Conservation (phyloP, 2,329 filamentous ascomycete genomes). For the Lachnellula hyalina region DNA sequence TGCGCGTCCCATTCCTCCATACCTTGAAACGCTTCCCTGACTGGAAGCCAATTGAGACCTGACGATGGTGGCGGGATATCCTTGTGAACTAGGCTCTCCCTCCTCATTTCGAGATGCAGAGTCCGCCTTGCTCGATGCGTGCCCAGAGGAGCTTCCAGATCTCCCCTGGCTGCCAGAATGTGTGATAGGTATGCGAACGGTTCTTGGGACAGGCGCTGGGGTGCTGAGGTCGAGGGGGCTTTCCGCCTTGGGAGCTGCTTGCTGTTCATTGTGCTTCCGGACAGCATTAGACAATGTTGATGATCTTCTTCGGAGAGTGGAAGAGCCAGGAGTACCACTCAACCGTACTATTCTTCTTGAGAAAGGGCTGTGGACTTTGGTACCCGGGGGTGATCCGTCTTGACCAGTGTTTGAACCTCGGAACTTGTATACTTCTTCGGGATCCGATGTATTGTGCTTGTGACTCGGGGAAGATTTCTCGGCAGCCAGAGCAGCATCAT, state of each 20-base stretch:
- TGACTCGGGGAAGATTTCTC: conserved; percentile 20
- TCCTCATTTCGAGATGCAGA: conserved; percentile 21
- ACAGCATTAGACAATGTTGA: conserved; percentile 24
- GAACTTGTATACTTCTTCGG: conserved; percentile 7
- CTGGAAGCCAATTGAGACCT: conserved; percentile 43
- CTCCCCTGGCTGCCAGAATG: conserved; percentile 22
- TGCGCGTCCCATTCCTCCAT: conserved; percentile 43
- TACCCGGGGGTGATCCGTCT: conserved; percentile 12
- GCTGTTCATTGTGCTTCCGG: conserved; percentile 20
- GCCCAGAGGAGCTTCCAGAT: conserved; percentile 27
- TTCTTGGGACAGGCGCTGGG: conserved; percentile 27
- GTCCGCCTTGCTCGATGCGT: conserved; percentile 20
- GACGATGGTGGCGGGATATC: conserved; percentile 41
- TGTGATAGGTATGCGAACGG: conserved; percentile 26
- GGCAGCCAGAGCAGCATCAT: conserved; percentile 43
- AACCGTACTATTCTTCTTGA: conserved; percentile 28
- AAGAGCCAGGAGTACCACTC: conserved; percentile 29
- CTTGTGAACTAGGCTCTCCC: conserved; percentile 20
- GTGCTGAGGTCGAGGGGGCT: conserved; percentile 29
- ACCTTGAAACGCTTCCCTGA: conserved; percentile 49
- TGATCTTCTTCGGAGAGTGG: conserved; percentile 22
- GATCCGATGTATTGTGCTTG: conserved; percentile 15
- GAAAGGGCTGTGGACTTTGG: conserved; percentile 24
- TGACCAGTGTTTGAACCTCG: conserved; percentile 11
- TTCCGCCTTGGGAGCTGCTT: conserved; percentile 18